Evolutionary conservation across 176 grass and related monocot genomes (phyloP), one percentile per base, ranked within the genome.

Genomic region (Secale cereale): DNA sequence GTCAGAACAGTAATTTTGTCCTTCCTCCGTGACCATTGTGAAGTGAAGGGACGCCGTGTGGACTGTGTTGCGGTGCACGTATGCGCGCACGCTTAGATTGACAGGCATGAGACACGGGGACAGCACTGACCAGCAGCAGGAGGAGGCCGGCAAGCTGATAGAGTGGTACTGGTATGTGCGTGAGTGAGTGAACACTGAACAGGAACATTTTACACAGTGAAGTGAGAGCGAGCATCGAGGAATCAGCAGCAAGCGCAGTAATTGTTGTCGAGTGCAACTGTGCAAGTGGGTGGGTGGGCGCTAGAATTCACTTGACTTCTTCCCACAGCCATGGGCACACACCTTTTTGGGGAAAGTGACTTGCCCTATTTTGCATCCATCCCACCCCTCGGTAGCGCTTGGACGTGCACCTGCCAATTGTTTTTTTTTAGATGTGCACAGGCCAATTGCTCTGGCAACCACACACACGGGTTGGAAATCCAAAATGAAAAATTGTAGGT

Each of bases 341-440:
- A 19, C 71, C 71, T 74, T 74, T 74, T 74, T 20, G 40, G 71
- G 41, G 71, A 74, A 74, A 74, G 71, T 50, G 71, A 74, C 71
- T 74, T 16, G 6, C n/a, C 10, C 37, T 15, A 7, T 68, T 7
- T 69, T 19, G 69, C 37, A 52, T 52, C 48, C 48, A 19, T 52
- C 37, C 1, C 1, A 23, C 12, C 1, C 32, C n/a, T 3, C 6
- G 7, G 11, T 23, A 26, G n/a, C 70, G 4, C 70, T 73, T 73
- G 70, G n/a, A 28, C 48, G 48, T 52, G 16, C 48, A 52, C 48
- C 48, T 16, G 16, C 48, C 48, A 52, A 52, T 0, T 19, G 16
- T n/a, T n/a, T n/a, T n/a, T n/a, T n/a, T n/a, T n/a, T n/a, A n/a
- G n/a, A n/a, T n/a, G n/a, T n/a, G n/a, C n/a, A n/a, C n/a, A n/a